Evolutionary conservation across 164 flowering plant species (phyloP), one percentile per base, ranked within the genome.

Genomic region (Liriodendron chinense): DNA sequence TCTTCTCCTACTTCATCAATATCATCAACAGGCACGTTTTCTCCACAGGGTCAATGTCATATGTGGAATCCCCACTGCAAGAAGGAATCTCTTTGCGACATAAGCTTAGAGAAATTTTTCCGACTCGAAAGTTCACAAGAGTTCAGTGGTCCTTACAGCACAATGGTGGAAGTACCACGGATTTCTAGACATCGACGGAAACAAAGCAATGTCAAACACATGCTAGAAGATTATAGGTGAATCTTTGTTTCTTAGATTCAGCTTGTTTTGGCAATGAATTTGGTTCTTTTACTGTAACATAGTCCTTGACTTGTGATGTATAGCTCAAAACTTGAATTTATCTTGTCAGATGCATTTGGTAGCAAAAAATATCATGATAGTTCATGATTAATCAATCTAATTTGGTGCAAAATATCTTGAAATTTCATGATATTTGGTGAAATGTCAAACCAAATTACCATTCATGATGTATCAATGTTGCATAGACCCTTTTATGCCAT

Each of bases 111-210:
- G 80, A 91, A 91, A 70, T 94, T 96, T 68, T 91, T 92, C 73
- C 89, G 82, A 77, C 86, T 96, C 28, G 93, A 91, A 80, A 94
- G 92, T 26, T 80, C 86, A 10, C 88, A 89, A 80, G 99, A 91
- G 77, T 90, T 89, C 72, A 88, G 97, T 82, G 98, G 98, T 14
- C 97, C 96, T 53, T 94, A 94, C 83, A 92, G 93, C 86, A 87
- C 94, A 68, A 90, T 94, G 97, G 82, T 96, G 78, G 99, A 94
- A 85, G 89, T 96, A 43, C 85, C 86, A 3, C 80, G 87, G 83
- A 84, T 96, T 73, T 86, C 87, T 75, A 82, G 92, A 80, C 92
- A 94, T 75, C 83, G 70, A 74, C 82, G 88, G 79, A 96, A 87
- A 78, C 70, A 89, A 76, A 88, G 86, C 23, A 89, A 88, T 65